Base-by-base conservation (phyloP, 495 filamentous ascomycete species). In the Lasiosphaeriaceae sp. region DNA sequence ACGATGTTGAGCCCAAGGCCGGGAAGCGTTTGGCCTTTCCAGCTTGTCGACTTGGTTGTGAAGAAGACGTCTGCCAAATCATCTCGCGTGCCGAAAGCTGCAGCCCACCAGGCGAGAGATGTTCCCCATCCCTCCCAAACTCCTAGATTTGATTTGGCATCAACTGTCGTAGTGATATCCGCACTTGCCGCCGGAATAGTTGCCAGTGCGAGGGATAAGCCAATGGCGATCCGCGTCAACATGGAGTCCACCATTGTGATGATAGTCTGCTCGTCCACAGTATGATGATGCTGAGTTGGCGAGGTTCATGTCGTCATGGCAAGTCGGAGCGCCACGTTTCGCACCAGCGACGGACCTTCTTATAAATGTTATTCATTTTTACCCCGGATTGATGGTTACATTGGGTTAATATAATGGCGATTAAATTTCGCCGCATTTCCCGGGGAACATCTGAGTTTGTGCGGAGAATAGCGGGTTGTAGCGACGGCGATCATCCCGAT, bases 101-200 rank as follows among this genome's bases (percentile, higher is more conserved):
- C 53, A 11, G 68, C 72, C 72, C 72, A 75, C 72, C 72, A 75
- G 23, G 72, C 71, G 6, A 74, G 60, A 19, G 72, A 74, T 1
- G 66, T 66, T 19, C 72, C 71, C 67, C 72, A 74, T 45, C 72
- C 71, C 44, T 74, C 72, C 71, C 72, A 75, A 3, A 54, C 66
- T 26, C 72, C 72, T 58, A 63, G 69, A 55, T 71, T 70, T 6
- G 68, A 65, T 14, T 52, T 61, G 11, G 66, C 54, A 29, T 61
- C 59, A 48, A 73, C 70, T n/a, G 56, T 66, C 11, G 69, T 68
- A 2, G 70, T 68, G 39, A 43, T 14, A n/a, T 43, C 39, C 5
- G 39, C 39, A 43, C 5, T 17, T 43, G 3, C 39, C 9, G 39
- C 16, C 5, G 3, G 39, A 12, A 43, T 43, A 17, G 12, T n/a